Percentiles rank a stretch among this genome's conserved stretches.
Evolutionary conservation across 257 asterid species (phyloP).

Genomic region (Solanum pennellii): DNA sequence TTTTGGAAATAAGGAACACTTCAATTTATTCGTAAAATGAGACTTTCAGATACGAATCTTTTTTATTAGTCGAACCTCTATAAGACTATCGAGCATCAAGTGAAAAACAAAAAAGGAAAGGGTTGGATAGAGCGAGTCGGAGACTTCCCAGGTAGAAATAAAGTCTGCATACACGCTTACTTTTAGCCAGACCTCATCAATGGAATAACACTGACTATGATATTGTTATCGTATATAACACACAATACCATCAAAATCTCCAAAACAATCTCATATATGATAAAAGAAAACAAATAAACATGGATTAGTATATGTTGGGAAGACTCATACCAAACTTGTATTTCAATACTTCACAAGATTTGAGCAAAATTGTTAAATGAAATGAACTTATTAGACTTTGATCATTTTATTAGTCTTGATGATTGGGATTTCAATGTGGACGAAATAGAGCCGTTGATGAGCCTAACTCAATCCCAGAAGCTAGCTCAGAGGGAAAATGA

Average conservation of each 20-base stretch:
- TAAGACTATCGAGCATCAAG: neutral
- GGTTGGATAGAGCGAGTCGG: neutral
- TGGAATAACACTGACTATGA: neutral
- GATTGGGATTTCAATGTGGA: slow-evolving; percentile 8
- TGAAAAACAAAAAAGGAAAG: neutral
- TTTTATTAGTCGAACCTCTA: neutral
- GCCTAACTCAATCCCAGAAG: neutral
- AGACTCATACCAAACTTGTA: neutral
- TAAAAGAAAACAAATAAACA: neutral
- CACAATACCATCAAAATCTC: neutral
- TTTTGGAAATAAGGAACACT: neutral
- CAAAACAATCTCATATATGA: neutral
- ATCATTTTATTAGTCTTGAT: slow-evolving; percentile 3
- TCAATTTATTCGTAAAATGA: neutral
- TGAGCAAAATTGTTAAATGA: neutral
- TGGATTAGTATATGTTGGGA: neutral
- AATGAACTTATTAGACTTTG: neutral
- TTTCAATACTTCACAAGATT: neutral
- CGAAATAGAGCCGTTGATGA: neutral
- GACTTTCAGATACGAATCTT: neutral
- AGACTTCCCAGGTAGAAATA: too few species aligned
- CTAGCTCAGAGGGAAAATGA: too few species aligned
- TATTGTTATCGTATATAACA: neutral
- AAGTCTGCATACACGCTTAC: neutral
- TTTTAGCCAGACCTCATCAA: too few species aligned